phyloP scores from a whole-genome alignment of 106 monocot genomes.

The Posidonia australis region DNA sequence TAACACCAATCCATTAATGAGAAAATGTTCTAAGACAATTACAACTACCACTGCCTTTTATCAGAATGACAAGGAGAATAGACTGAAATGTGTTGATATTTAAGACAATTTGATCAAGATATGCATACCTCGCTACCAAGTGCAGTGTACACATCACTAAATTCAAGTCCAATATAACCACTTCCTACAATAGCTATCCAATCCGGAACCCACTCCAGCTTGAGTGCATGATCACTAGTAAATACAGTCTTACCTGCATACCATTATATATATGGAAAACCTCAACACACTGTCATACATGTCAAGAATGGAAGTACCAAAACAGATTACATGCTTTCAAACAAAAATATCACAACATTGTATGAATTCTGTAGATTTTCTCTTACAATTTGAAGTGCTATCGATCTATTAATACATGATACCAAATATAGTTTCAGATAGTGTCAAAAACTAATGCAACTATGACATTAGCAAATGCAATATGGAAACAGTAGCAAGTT shows the following conservation, averaged over 20 bases:
- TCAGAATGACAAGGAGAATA: not conserved
- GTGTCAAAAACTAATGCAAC: no score
- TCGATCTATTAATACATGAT: no score
- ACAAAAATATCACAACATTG: not conserved
- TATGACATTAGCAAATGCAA: no score
- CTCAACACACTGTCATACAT: conserved; percentile 1
- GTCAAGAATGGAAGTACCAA: no score
- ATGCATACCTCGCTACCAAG: conserved; percentile 92
- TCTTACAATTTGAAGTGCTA: no score
- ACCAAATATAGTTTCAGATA: no score
- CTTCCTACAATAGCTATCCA: conserved; percentile 98
- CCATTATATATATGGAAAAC: not conserved
- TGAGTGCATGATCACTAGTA: conserved; percentile 99
- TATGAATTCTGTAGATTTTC: not conserved
- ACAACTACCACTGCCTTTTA: not conserved
- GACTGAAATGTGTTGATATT: no score
- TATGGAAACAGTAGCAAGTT: no score
- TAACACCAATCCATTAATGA: no score
- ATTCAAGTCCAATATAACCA: conserved; percentile 99
- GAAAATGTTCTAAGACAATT: no score
- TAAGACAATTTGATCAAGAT: not conserved
- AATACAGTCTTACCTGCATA: conserved; percentile 88
- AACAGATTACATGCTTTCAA: no score
- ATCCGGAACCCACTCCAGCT: conserved; percentile 92
- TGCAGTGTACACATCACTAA: conserved; percentile 98